Conservation (phyloP, 2,329 filamentous ascomycete genomes). For the Penicillium sp. region DNA sequence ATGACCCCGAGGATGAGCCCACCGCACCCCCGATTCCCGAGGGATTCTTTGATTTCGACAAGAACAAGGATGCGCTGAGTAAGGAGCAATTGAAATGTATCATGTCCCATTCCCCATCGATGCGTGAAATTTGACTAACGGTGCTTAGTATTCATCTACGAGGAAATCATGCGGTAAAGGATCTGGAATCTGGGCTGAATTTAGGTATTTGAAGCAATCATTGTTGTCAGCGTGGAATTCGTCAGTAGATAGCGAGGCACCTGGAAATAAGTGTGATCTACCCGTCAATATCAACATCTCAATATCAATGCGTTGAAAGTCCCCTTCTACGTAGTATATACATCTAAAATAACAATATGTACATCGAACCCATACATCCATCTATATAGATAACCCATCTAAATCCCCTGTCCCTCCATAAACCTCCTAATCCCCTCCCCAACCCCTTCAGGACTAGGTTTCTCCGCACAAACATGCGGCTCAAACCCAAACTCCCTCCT, state of each 20-base stretch:
- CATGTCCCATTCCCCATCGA: not conserved
- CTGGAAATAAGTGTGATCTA: not conserved
- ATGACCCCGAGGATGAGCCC: slow-evolving; percentile 97
- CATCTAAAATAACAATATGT: not conserved
- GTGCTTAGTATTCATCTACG: slow-evolving; percentile 71
- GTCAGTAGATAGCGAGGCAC: slow-evolving; percentile 4
- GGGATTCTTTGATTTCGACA: slow-evolving; percentile 99
- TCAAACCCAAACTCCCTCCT: slow-evolving; percentile 39
- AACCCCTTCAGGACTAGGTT: slow-evolving; percentile 77
- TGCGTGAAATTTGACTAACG: slow-evolving; percentile 11
- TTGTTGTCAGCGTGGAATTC: slow-evolving; percentile 1
- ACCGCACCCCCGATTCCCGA: slow-evolving; percentile 94
- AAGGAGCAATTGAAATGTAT: slow-evolving; percentile 94
- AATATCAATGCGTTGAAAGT: not conserved
- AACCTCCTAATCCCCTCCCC: slow-evolving; percentile 60
- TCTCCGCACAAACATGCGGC: slow-evolving; percentile 63
- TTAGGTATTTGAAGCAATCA: slow-evolving; percentile 9
- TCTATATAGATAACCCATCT: not conserved
- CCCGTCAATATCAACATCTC: not conserved
- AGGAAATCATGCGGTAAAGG: slow-evolving; percentile 79
- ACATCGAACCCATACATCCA: not conserved
- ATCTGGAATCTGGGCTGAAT: not conserved
- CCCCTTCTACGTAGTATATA: not conserved
- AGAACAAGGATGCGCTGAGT: slow-evolving; percentile 97
- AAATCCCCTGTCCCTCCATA: slow-evolving; percentile 21